Evolutionary conservation across 1,139 yeast species (phyloP).

Genomic region (Saccharomyces hybrid): DNA sequence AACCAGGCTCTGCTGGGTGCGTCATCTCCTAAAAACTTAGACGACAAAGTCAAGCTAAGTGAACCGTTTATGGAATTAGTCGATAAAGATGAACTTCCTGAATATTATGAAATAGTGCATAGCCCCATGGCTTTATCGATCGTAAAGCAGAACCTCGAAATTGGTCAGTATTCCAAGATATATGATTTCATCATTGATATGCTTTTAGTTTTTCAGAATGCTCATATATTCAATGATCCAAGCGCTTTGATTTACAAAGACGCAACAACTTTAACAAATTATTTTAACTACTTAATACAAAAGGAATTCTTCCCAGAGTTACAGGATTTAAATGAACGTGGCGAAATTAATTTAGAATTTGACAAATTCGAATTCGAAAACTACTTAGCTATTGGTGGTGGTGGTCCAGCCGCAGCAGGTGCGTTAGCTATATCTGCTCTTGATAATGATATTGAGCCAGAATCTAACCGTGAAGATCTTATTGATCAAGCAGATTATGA

Average conservation of each 20-base stretch:
- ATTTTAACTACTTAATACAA: conserved; percentile 21
- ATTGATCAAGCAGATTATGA: background rate
- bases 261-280: conserved; percentile 38
- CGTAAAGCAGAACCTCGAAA: conserved; percentile 38
- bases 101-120: conserved; percentile 47
- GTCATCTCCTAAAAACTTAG: conserved; percentile 13
- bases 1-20: conserved; percentile 16
- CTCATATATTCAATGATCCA: conserved; percentile 50
- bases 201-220: conserved; percentile 46
- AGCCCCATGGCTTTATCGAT: conserved; percentile 50
- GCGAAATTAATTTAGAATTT: conserved; percentile 27
- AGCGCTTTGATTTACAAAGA: conserved; percentile 50
- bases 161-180: conserved; percentile 40
- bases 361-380: conserved; percentile 26
- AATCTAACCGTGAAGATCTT: background rate
- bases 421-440: background rate
- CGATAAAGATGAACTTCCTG: conserved; percentile 48
- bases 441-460: background rate
- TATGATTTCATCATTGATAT: conserved; percentile 44
- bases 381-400: conserved; percentile 21
- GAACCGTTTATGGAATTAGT: conserved; percentile 53
- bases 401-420: conserved; percentile 8
- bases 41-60: conserved; percentile 34
- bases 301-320: conserved; percentile 25
- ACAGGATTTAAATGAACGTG: conserved; percentile 27